phyloP scores from a whole-genome alignment of 2,329 filamentous ascomycete species.

The Venturia pyrina region DNA sequence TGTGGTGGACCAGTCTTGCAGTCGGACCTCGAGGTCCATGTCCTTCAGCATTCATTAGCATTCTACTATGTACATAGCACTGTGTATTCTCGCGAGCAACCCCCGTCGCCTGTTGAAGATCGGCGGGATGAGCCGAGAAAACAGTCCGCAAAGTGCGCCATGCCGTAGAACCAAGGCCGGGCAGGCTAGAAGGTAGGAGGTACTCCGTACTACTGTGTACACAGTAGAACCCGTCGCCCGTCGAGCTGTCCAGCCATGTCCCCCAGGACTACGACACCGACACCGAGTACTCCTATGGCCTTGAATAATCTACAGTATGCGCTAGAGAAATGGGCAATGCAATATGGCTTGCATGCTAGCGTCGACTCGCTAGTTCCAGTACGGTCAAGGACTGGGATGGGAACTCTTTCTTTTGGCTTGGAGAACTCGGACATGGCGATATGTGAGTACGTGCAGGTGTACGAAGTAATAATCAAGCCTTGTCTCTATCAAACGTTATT shows the following conservation, averaged over 20 bases:
- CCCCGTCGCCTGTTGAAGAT: neutral
- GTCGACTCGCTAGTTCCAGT: neutral
- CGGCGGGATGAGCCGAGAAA: neutral
- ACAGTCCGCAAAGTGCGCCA: neutral
- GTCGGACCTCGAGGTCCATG: too few species aligned
- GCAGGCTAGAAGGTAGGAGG: too few species aligned
- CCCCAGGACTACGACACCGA: too few species aligned
- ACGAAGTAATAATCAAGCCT: too few species aligned
- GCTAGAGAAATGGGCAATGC: neutral
- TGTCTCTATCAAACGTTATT: neutral
- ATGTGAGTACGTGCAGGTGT: too few species aligned
- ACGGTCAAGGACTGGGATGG: neutral
- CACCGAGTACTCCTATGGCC: too few species aligned
- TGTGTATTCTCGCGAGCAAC: neutral
- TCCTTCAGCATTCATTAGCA: neutral
- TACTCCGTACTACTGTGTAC: too few species aligned
- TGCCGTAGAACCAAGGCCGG: neutral
- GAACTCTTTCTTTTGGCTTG: neutral
- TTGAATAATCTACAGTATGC: too few species aligned
- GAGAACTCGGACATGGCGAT: too few species aligned
- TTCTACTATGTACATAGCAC: too few species aligned
- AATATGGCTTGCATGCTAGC: slow-evolving; percentile 2
- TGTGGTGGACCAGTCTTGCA: too few species aligned
- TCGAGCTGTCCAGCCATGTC: neutral
- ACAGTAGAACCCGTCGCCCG: too few species aligned